Evolutionary conservation across 331 rosid species (phyloP), one percentile per base, ranked within the genome.

Genomic region (Stylosanthes scabra): DNA sequence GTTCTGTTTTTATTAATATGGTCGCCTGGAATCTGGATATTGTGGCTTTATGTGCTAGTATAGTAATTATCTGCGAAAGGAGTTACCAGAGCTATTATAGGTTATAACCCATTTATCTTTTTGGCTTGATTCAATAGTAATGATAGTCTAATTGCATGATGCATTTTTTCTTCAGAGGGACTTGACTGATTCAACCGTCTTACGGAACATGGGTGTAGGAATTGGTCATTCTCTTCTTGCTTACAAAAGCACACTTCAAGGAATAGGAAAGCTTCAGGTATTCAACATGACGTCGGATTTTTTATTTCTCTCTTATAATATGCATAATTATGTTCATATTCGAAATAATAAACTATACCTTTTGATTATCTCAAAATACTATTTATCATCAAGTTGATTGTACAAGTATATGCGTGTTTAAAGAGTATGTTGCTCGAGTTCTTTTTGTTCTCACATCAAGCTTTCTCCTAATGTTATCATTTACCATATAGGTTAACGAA

Each of bases 151-250:
- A 44, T 74, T 29, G 27, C 54, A 46, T 28, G 63, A 31, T 31
- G 37, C 5, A 3, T 31, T 5, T 31, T 31, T 31, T 31, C 37
- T 31, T 29, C 86, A 89, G 96, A 86, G 96, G 68, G 94, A 93
- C 80, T 85, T 93, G 83, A 93, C 98, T 11, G 97, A 91, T 82
- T 93, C 98, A 45, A 91, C 97, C 12, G 97, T 93, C 70, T 52
- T 91, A 16, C 85, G 97, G 83, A 91, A 86, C 82, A 82, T 91
- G 90, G 91, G 94, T 78, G 91, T 86, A 0, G 96, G 88, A 59
- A 61, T 93, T 29, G 96, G 88, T 37, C 91, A 88, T 80, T 93
- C 97, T 75, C 90, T 89, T 79, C 88, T 86, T 81, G 91, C 97
- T 47, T 93, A 89, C 78, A 89, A 84, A 84, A 89, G 86, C 74